These are phyloP conservation scores for Euphorbia corollata DNA, from an alignment of 441 rosid species.

Conservation along the genomic window DNA sequence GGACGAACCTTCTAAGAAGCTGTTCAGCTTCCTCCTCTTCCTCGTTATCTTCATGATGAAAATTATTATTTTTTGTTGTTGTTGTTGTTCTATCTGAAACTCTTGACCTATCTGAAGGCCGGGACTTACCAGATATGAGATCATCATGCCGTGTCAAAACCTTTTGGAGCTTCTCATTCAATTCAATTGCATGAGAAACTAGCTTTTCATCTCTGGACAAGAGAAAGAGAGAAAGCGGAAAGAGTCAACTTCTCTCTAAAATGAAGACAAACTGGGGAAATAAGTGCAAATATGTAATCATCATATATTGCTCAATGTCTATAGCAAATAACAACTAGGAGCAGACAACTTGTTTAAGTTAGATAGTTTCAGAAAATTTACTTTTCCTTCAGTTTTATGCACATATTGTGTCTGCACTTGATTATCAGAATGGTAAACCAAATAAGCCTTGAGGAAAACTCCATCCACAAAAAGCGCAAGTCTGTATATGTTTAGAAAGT, in stretches of 20 bases:
- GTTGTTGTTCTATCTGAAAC: constrained; percentile 20
- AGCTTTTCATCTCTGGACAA: constrained; percentile 66
- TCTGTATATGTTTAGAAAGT: not conserved
- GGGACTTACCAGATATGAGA: constrained; percentile 44
- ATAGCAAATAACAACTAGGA: not conserved
- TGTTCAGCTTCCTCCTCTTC: constrained; percentile 92
- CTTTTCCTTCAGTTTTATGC: not conserved
- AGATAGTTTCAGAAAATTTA: not conserved
- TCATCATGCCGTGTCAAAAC: constrained; percentile 71
- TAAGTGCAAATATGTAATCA: not conserved
- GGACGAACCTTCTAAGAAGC: constrained; percentile 72
- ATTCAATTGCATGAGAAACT: constrained; percentile 80
- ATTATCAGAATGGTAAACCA: not conserved
- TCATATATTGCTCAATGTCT: not conserved
- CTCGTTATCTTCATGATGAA: constrained; percentile 37
- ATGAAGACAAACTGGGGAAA: not conserved
- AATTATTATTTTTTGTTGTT: constrained; percentile 33
- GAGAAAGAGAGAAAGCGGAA: constrained; percentile 15
- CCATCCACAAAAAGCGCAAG: not conserved
- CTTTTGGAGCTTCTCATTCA: constrained; percentile 85
- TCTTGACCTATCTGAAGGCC: constrained; percentile 31
- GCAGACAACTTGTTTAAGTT: not conserved
- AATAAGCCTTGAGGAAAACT: not conserved
- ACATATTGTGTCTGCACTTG: not conserved
- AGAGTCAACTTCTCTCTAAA: constrained; percentile 15